Evolutionary conservation across 768 basidiomycete genomes (phyloP), one percentile per base, ranked within the genome.

Genomic region (Leccinum variicolor): DNA sequence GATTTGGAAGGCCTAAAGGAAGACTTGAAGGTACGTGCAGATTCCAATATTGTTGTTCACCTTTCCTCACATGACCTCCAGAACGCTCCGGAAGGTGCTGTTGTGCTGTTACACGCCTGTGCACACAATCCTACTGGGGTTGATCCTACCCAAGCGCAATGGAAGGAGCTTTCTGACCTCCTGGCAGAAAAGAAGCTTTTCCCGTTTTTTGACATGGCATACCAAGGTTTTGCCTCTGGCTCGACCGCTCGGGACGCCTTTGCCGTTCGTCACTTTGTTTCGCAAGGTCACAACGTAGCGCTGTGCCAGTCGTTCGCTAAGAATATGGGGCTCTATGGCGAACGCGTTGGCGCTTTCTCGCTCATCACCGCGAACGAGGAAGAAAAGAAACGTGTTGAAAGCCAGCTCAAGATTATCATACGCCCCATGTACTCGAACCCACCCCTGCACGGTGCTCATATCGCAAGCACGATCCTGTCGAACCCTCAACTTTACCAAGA

Each of bases 191-290:
- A 84, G 79, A 84, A 86, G 62, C 83, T 96, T 65, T 96, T 98
- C 86, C 91, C 96, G 53, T 94, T 98, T 85, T 98, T 98, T 73
- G 97, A 99, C 76, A 98, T 98, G 94, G 96, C 97, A 15, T 99
- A 99, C 79, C 94, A 97, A 75, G 97, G 97, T 52, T 99, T 99
- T 73, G 96, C 97, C 34, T 97, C 95, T 23, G 97, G 97, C 52
- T 86, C 87, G 52, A 94, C 92, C 62, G 73, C 86, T 63, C 86
- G 85, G 55, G 97, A 99, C 69, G 97, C 96, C 11, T 95, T 92
- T 73, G 94, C 96, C 31, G 85, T 98, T 57, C 90, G 96, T 63
- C 85, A 96, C 77, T 98, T 99, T 72, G 90, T 96, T 53, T 79
- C 85, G 19, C 79, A 93, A 72, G 92, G 93, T 23, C 94, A 97